Evolutionary conservation across 192 early-diverging fungal genomes (phyloP).

Genomic region (Diversispora epigaea): DNA sequence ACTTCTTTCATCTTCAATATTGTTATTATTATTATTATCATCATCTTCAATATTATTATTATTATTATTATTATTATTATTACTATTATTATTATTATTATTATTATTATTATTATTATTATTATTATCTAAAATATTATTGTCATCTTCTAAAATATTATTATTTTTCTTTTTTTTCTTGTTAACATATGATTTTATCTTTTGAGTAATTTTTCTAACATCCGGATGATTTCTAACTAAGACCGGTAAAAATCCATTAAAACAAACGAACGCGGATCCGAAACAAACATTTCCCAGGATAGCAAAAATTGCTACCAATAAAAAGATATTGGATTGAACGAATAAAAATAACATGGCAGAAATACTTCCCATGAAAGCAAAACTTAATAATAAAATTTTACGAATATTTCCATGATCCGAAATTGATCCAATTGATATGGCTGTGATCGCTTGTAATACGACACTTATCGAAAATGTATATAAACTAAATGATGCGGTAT

Average conservation of each 20-base stretch:
- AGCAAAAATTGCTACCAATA: constrained; percentile 43
- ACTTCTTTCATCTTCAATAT: neutral
- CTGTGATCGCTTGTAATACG: constrained; percentile 42
- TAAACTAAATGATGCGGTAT: constrained; percentile 46
- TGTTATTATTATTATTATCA: no score
- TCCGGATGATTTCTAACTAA: constrained; percentile 41
- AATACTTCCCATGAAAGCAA: constrained; percentile 42
- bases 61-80: no score
- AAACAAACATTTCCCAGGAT: constrained; percentile 49
- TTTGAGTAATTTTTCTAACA: constrained; percentile 23
- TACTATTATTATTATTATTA: no score
- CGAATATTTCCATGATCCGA: constrained; percentile 44
- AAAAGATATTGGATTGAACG: constrained; percentile 20
- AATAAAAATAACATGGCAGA: constrained; percentile 50
- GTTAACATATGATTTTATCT: constrained; percentile 3
- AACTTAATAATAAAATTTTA: constrained; percentile 45
- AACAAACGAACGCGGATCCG: constrained; percentile 51
- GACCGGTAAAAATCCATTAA: constrained; percentile 53
- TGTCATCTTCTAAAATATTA: no score
- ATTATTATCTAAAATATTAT: no score
- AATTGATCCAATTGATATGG: constrained; percentile 42
- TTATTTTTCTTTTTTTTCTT: neutral
- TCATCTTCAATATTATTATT: no score
- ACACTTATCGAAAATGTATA: constrained; percentile 45
- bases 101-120: no score